Evolutionary conservation across 140 eudicot species (phyloP).

Genomic region (Bidens hawaiensis): DNA sequence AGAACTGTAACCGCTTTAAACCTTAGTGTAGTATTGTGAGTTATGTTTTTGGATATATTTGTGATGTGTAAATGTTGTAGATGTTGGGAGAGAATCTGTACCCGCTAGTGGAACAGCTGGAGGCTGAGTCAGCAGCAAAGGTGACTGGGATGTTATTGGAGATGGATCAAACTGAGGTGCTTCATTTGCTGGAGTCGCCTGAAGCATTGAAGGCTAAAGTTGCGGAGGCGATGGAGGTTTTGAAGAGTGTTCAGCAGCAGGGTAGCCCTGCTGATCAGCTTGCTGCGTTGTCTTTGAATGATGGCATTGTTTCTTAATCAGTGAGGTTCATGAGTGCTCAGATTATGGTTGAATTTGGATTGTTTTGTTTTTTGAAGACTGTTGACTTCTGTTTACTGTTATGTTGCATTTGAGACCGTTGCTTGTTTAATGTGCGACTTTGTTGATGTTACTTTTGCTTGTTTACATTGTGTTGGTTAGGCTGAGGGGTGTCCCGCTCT

Average conservation of each 20-base stretch:
- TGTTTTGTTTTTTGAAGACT: constrained; percentile 5
- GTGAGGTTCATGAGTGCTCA: neutral
- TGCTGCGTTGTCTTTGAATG: constrained; percentile 62
- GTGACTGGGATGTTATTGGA: constrained; percentile 95
- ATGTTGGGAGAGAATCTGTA: constrained; percentile 85
- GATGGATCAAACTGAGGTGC: constrained; percentile 81
- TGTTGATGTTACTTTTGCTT: neutral
- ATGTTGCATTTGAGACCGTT: neutral
- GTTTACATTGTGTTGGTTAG: neutral
- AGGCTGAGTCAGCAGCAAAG: constrained; percentile 73
- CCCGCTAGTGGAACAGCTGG: constrained; percentile 86
- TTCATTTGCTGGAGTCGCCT: constrained; percentile 77
- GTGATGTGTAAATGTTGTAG: constrained; percentile 53
- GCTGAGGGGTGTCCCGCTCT: no score
- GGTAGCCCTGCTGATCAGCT: constrained; percentile 57
- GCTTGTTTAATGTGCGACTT: neutral
- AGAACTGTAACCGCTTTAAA: constrained; percentile 33
- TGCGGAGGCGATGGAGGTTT: constrained; percentile 79
- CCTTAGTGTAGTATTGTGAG: constrained; percentile 24
- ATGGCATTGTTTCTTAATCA: constrained; percentile 36
- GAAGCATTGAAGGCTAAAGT: constrained; percentile 85
- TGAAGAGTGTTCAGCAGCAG: constrained; percentile 67
- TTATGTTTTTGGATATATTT: constrained; percentile 46
- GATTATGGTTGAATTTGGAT: constrained; percentile 4
- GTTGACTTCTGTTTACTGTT: neutral